Evolutionary conservation across 2,329 filamentous ascomycete species (phyloP).

Genomic region (Fusarium sp.): DNA sequence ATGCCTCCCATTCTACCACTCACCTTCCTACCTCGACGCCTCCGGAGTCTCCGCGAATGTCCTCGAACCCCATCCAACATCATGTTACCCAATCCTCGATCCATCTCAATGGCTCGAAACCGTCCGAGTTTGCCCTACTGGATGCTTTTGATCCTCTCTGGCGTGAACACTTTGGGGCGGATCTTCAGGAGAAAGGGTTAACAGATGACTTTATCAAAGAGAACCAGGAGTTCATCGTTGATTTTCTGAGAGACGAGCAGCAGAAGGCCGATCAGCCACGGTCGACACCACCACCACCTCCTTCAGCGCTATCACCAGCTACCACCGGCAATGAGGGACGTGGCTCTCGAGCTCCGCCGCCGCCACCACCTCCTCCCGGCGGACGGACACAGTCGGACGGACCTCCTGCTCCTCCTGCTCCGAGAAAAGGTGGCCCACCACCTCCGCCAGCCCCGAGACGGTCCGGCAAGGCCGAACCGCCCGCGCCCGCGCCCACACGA

Average conservation of each 20-base stretch:
- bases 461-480: slow-evolving; percentile 60
- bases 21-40: slow-evolving; percentile 66
- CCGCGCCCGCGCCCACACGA: slow-evolving; percentile 62
- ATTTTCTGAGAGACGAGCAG: slow-evolving; percentile 69
- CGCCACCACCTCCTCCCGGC: slow-evolving; percentile 51
- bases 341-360: slow-evolving; percentile 49
- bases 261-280: slow-evolving; percentile 47
- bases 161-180: slow-evolving; percentile 72
- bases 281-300: slow-evolving; percentile 41
- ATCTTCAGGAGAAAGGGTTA: slow-evolving; percentile 68
- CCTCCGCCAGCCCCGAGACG: slow-evolving; percentile 63
- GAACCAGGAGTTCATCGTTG: slow-evolving; percentile 74
- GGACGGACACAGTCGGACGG: slow-evolving; percentile 38
- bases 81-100: slow-evolving; percentile 54
- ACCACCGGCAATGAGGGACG: slow-evolving; percentile 47
- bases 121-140: slow-evolving; percentile 64
- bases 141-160: slow-evolving; percentile 72
- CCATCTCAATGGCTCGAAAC: slow-evolving; percentile 57
- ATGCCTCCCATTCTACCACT: slow-evolving; percentile 58
- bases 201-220: slow-evolving; percentile 73
- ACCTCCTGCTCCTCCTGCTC: slow-evolving; percentile 46
- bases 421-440: slow-evolving; percentile 45
- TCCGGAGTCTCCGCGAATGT: slow-evolving; percentile 63
- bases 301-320: slow-evolving; percentile 42
- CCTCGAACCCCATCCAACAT: slow-evolving; percentile 49